Evolutionary conservation across 257 asterid genomes (phyloP).

Genomic region (Euphrasia confusa): DNA sequence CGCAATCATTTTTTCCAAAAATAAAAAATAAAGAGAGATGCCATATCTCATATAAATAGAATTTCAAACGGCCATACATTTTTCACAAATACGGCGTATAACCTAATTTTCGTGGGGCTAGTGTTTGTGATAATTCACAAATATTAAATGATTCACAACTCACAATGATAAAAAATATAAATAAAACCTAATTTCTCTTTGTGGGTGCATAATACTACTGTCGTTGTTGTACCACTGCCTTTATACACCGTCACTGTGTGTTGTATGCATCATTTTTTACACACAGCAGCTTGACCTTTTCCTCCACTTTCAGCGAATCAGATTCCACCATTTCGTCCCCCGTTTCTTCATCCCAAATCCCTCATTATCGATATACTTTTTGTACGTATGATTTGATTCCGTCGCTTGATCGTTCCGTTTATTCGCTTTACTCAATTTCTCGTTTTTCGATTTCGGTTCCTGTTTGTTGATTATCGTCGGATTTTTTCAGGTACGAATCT

Average conservation of each 20-base stretch:
- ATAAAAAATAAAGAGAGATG: no score
- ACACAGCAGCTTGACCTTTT: conserved; percentile 33
- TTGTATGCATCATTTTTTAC: conserved; percentile 1
- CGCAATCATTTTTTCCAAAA: no score
- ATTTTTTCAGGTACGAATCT: conserved; percentile 33
- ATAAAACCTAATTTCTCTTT: no score
- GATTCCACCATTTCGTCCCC: conserved; percentile 33
- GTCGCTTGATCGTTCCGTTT: conserved; percentile 21
- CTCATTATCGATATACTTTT: conserved; percentile 8
- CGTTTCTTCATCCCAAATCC: conserved; percentile 5
- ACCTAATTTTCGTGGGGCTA: no score
- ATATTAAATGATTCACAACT: no score
- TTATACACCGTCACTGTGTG: conserved; percentile 24
- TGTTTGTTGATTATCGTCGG: conserved; percentile 6
- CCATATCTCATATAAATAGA: no score
- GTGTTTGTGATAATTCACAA: no score
- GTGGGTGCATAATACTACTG: no score
- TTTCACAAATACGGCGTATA: no score
- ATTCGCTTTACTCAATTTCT: conserved; percentile 10
- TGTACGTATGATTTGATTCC: conserved; percentile 5
- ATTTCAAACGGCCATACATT: no score
- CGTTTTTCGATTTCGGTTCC: no score
- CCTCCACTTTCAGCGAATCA: conserved; percentile 36
- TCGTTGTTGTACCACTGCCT: neutral
- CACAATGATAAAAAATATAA: no score